phyloP scores from a whole-genome alignment of 1,284 basidiomycete genomes.

The Ganoderma sinense region DNA sequence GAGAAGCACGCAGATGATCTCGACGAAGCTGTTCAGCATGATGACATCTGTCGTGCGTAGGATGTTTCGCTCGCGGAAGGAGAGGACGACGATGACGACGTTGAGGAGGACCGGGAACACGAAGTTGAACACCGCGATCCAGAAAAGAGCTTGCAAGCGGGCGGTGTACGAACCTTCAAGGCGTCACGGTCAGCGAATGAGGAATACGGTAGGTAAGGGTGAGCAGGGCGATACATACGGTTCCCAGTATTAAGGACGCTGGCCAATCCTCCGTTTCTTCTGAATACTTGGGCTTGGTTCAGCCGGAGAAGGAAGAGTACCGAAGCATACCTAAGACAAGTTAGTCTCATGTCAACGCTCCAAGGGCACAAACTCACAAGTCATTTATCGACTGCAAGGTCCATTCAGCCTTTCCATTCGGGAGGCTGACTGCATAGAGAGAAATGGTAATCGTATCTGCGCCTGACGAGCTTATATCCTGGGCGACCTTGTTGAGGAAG shows the following conservation, averaged over 20 bases:
- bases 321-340: not conserved
- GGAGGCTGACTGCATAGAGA: not conserved
- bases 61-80: conserved; percentile 16
- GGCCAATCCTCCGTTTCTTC: not conserved
- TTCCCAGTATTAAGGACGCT: not conserved
- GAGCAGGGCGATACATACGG: not conserved
- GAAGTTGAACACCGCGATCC: no score
- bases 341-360: not conserved
- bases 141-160: conserved; percentile 31
- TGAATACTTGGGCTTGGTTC: not conserved
- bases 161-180: conserved; percentile 1
- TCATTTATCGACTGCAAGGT: conserved; percentile 39
- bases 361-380: conserved; percentile 19
- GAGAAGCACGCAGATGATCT: conserved; percentile 33
- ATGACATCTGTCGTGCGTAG: conserved; percentile 23
- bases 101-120: conserved; percentile 40
- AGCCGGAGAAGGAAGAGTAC: not conserved
- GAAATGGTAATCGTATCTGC: not conserved
- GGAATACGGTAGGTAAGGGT: not conserved
- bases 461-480: not conserved
- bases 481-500: not conserved
- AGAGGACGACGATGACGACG: conserved; percentile 32
- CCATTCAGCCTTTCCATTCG: conserved; percentile 34
- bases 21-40: conserved; percentile 28
- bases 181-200: conserved; percentile 18